A percentile compares a stretch with the other conserved stretches of the same genome.
Evolutionary conservation across 352 stramenopile genomes (phyloP).

Genomic region (Hyaloperonospora brassicae): DNA sequence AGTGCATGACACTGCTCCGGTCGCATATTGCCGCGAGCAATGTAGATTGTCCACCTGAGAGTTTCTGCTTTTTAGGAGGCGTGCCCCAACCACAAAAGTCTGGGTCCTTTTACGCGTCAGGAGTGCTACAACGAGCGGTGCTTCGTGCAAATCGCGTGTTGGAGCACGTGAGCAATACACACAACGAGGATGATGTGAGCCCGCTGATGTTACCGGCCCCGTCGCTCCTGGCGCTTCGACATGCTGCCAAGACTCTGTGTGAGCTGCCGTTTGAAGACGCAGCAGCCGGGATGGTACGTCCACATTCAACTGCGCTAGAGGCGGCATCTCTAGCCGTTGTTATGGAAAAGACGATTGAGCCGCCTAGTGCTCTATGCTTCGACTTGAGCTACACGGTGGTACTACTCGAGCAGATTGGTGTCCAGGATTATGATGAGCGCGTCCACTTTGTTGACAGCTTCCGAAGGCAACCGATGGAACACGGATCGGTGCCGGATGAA

Average conservation of each 20-base stretch:
- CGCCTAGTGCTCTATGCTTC: conserved; percentile 33
- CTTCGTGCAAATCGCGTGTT: conserved; percentile 29
- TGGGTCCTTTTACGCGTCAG: conserved; percentile 46
- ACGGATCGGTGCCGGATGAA: conserved; percentile 3
- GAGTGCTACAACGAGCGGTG: conserved; percentile 25
- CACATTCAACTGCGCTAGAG: background rate
- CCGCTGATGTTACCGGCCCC: conserved; percentile 42
- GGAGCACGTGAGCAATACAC: conserved; percentile 12
- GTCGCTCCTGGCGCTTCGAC: conserved; percentile 27
- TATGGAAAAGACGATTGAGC: conserved; percentile 13
- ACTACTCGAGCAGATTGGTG: conserved; percentile 46
- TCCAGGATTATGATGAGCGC: conserved; percentile 42
- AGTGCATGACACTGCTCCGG: conserved; percentile 39
- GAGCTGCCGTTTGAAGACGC: conserved; percentile 20
- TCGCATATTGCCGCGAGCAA: conserved; percentile 44
- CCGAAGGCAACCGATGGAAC: conserved; percentile 19
- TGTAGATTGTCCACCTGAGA: conserved; percentile 37
- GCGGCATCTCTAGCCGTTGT: background rate
- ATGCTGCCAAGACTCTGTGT: conserved; percentile 37
- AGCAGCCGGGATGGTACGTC: conserved; percentile 3
- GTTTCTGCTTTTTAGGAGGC: conserved; percentile 44
- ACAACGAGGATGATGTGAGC: conserved; percentile 7
- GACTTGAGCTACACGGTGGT: conserved; percentile 59
- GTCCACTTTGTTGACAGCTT: conserved; percentile 49
- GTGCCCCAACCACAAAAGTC: conserved; percentile 34